Evolutionary conservation across 2,329 filamentous ascomycete genomes (phyloP).

Genomic region (Macrophomina pseudophaseolina): DNA sequence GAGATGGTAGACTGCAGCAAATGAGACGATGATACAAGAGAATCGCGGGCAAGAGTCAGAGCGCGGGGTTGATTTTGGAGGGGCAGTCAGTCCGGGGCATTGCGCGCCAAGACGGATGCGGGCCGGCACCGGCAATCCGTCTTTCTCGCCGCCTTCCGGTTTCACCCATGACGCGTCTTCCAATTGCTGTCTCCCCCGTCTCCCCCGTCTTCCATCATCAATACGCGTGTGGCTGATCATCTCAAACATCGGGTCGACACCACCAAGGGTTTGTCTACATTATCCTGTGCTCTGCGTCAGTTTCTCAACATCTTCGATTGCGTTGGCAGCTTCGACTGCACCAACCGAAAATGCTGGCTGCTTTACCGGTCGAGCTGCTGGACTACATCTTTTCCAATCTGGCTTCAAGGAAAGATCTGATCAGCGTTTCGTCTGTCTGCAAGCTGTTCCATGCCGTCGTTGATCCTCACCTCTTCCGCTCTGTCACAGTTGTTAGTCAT

Average conservation of each 20-base stretch:
- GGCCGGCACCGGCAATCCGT: background rate
- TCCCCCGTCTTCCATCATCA: background rate
- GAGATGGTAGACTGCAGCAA: background rate
- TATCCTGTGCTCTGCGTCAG: background rate
- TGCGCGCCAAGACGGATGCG: conserved; percentile 19
- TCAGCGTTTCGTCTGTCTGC: background rate
- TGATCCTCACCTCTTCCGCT: background rate
- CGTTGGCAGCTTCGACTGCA: background rate
- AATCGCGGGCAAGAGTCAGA: conserved; percentile 13
- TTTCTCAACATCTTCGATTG: background rate
- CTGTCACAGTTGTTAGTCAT: background rate
- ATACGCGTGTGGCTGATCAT: too few species aligned
- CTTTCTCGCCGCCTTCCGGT: background rate
- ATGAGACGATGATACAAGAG: background rate
- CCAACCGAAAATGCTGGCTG: background rate
- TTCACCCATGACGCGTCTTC: background rate
- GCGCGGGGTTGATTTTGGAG: background rate
- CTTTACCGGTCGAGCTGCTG: background rate
- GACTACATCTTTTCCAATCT: background rate
- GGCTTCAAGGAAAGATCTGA: background rate
- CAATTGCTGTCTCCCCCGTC: background rate
- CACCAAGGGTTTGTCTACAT: background rate
- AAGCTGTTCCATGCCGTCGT: background rate
- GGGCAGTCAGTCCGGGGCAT: conserved; percentile 11
- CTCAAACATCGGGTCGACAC: too few species aligned